Conservation (phyloP, 2,329 filamentous ascomycete genomes). For the Calonectria honghensis region DNA sequence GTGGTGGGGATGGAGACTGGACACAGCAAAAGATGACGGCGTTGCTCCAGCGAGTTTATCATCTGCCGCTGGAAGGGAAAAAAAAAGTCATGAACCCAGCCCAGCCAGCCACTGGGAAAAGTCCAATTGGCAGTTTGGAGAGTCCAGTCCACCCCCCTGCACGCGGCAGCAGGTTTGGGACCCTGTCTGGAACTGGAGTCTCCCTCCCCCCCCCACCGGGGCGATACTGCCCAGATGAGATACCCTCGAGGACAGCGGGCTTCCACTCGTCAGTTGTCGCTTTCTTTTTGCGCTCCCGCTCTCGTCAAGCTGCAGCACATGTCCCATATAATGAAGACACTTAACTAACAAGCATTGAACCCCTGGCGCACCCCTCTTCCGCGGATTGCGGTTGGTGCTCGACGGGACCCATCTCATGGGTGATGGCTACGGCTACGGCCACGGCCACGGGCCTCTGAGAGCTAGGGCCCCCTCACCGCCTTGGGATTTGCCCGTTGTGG, state of each 20-base stretch:
- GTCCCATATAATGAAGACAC: conserved; percentile 17
- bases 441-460: conserved; percentile 18
- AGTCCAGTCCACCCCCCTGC: background rate
- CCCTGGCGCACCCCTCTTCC: conserved; percentile 20
- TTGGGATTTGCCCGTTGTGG: conserved; percentile 54
- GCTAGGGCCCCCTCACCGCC: conserved; percentile 48
- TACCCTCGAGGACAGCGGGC: background rate
- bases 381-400: conserved; percentile 18
- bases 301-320: conserved; percentile 21
- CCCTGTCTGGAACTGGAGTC: conserved; percentile 28
- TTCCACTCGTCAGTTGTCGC: background rate
- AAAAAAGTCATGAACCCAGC: conserved; percentile 22
- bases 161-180: conserved; percentile 20
- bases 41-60: conserved; percentile 23
- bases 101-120: conserved; percentile 19
- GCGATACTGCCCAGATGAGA: conserved; percentile 23
- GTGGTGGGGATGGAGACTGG: background rate
- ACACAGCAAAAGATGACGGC: conserved; percentile 5
- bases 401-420: background rate
- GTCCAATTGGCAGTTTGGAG: conserved; percentile 29
- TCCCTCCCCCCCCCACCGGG: conserved; percentile 18
- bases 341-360: conserved; percentile 19
- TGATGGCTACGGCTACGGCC: conserved; percentile 9
- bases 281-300: background rate
- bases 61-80: conserved; percentile 13